Base-by-base conservation (phyloP, 352 stramenopile species). In the Globisporangium okanoganense region DNA sequence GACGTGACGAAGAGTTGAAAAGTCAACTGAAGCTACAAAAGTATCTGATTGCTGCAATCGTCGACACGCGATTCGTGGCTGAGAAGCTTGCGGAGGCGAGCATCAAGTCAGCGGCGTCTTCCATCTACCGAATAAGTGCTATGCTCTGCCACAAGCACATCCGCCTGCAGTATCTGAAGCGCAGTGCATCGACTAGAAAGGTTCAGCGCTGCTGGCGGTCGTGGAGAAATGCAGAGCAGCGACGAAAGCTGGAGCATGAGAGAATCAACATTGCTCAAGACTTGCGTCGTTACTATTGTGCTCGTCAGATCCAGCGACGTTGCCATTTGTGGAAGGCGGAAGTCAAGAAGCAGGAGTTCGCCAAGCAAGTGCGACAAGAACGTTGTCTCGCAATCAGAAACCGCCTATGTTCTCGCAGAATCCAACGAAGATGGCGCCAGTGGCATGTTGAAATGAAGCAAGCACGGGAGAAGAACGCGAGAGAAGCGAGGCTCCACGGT, bases 1-100 rank as follows among this genome's bases (percentile, higher is more conserved):
- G 71, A n/a, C 41, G 44, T 18, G 45, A 51, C 0, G 38, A 59
- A 14, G 55, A 80, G 8, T 54, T 70, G 8, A n/a, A 50, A 18
- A 56, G 65, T 33, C 71, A 73, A 33, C 49, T 62, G 5, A 45
- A 56, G n/a, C 66, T 72, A 24, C 66, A 68, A 25, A 43, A 62
- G 40, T 64, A 69, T 18, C 31, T 84, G 7, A 64, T 84, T 2
- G 56, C 76, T 27, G 47, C 74, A 2, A 55, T 81, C 45, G 58
- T 84, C n/a, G 50, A 70, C 5, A 58, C 73, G n/a, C 78, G 78
- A 47, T 55, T 72, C 41, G 24, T 71, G 6, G 60, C 56, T 2
- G 75, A 84, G 27, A 44, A 24, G 2, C 58, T 79, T 47, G 56
- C 44, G 6, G 25, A 1, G 9, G 31, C 12, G 48, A 52, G 65